These are phyloP conservation scores for Boletus sp. DNA, from an alignment of 768 basidiomycete genomes.

Conservation along the genomic window DNA sequence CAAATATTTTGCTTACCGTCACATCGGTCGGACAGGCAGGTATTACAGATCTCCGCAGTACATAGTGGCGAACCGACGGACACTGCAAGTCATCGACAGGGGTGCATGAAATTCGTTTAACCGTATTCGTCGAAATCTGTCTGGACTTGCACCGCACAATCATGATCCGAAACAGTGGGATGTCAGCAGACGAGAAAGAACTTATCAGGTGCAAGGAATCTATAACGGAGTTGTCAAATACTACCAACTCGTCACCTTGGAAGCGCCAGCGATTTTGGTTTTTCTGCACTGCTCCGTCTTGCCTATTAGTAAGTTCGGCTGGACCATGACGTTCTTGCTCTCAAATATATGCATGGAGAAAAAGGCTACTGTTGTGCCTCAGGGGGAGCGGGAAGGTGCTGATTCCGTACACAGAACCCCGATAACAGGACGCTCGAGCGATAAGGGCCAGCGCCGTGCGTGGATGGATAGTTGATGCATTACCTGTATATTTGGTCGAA, in stretches of 20 bases:
- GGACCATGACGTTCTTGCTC: neutral
- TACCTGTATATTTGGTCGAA: neutral
- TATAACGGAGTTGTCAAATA: neutral
- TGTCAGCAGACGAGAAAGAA: neutral
- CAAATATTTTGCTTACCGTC: neutral
- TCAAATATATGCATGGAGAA: neutral
- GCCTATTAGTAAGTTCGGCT: neutral
- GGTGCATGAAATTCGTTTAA: slow-evolving; percentile 1
- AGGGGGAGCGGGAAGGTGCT: neutral
- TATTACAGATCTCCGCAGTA: slow-evolving; percentile 1
- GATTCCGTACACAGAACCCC: too few relatives aligned
- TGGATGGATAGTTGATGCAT: neutral
- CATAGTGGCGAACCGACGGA: neutral
- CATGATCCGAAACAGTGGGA: slow-evolving; percentile 9
- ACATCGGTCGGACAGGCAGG: neutral
- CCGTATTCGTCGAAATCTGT: slow-evolving; percentile 5
- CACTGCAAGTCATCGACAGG: slow-evolving; percentile 10
- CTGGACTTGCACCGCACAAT: slow-evolving; percentile 2
- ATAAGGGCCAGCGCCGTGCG: neutral
- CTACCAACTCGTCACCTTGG: neutral
- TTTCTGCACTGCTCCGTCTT: neutral
- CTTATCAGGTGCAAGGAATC: neutral
- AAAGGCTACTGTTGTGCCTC: neutral
- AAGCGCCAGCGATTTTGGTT: neutral
- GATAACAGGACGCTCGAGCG: too few relatives aligned